These are phyloP conservation scores for Prunella vulgaris DNA, from an alignment of 257 asterid species.

Conservation along the genomic window DNA sequence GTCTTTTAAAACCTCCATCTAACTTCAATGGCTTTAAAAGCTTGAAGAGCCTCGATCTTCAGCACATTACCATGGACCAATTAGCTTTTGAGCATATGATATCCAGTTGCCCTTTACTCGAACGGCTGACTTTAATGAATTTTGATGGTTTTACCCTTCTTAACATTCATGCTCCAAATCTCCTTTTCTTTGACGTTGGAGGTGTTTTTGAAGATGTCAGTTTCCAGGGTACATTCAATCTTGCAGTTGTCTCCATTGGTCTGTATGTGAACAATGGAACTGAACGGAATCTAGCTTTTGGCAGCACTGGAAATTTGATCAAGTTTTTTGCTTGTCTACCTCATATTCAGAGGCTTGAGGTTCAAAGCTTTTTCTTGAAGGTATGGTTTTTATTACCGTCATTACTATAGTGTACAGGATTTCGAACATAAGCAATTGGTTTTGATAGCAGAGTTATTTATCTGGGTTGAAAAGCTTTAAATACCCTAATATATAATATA, in stretches of 20 bases:
- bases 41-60: conserved; percentile 93
- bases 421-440: neutral
- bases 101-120: conserved; percentile 71
- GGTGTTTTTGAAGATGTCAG: conserved; percentile 78
- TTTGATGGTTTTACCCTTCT: conserved; percentile 82
- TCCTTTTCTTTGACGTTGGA: conserved; percentile 89
- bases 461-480: neutral
- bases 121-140: conserved; percentile 86
- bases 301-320: conserved; percentile 66
- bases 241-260: conserved; percentile 82
- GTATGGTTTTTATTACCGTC: conserved; percentile 35
- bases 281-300: conserved; percentile 46
- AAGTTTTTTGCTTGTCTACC: conserved; percentile 79
- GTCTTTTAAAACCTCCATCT: conserved; percentile 71
- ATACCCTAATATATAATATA: no score
- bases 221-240: conserved; percentile 58
- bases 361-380: conserved; percentile 92
- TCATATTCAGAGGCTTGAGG: conserved; percentile 88
- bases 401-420: neutral
- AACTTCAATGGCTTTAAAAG: conserved; percentile 65
- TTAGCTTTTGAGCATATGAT: conserved; percentile 70
- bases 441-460: neutral
- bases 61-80: conserved; percentile 95
- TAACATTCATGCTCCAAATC: conserved; percentile 76
- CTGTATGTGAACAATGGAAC: conserved; percentile 54